Base-by-base conservation (phyloP, 306 rosid species). In the Acacia melanoxylon region DNA sequence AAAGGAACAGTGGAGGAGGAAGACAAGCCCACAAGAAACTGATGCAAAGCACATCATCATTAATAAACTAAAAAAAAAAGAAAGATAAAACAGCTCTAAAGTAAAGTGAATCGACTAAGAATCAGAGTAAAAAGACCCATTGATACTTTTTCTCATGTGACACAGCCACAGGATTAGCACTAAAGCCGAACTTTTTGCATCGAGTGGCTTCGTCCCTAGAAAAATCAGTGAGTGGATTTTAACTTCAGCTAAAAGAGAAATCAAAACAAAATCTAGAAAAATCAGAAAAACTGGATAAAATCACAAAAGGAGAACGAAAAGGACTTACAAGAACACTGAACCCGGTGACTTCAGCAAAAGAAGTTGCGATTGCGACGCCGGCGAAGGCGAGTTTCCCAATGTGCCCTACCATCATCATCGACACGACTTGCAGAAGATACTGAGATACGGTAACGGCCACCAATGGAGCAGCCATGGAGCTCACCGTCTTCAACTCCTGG, bases 391-490 rank as follows among this genome's bases (percentile, higher is more conserved):
- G 87, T 17, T 80, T 27, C 0, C 85, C 90, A 17, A 80, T 83
- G 59, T 89, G 92, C 5, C 90, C 90, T 0, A 78, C 90, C 90
- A 85, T 86, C 80, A 87, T 83, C 11, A 87, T 37, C 1, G 90
- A 82, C 45, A 89, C 87, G 16, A 89, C 87, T 81, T 85, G 86
- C 41, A 89, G 74, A 75, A 87, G 84, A 49, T 65, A 85, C 65
- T 85, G 90, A 19, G 85, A 83, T 19, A 86, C 77, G 0, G 84
- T 82, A 24, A 85, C 90, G 15, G 49, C 86, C 54, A 75, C 89
- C 92, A 89, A 85, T 67, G 92, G 92, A 67, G 83, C 89, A 1
- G 90, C 90, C 83, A 89, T 82, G 78, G 78, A 71, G 0, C 87
- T 67, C 3, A 85, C 71, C 75, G 78, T 86, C 79, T 80, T 86